Conservation (phyloP, 192 early-diverging fungal genomes). For the Coemansia sp. region DNA sequence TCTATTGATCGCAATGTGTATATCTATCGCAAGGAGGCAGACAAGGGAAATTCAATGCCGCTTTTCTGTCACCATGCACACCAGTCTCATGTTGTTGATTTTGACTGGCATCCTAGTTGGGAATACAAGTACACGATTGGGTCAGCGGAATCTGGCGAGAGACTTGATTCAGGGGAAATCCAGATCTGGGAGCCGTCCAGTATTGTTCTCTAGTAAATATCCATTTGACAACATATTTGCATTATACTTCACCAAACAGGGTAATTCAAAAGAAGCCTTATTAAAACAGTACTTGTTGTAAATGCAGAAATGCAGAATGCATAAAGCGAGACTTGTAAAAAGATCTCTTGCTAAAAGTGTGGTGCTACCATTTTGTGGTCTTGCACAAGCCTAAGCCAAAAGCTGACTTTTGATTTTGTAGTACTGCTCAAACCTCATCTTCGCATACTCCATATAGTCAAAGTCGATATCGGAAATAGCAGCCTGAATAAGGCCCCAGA, state of each 20-base stretch:
- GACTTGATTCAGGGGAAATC: conserved; percentile 23
- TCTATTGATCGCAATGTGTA: conserved; percentile 26
- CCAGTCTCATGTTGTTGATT: conserved; percentile 33
- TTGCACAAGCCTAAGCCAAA: conserved; percentile 2
- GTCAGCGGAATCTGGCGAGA: conserved; percentile 30
- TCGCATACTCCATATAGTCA: conserved; percentile 90
- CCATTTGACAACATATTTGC: no score
- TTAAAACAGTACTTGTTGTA: not conserved
- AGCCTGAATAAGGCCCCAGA: conserved; percentile 81
- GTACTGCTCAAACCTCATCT: conserved; percentile 79
- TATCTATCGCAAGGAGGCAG: conserved; percentile 18
- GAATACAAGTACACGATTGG: conserved; percentile 44
- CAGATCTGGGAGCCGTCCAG: conserved; percentile 44
- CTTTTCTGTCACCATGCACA: conserved; percentile 38
- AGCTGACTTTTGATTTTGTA: conserved; percentile 51
- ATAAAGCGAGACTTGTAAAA: not conserved
- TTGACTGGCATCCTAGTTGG: conserved; percentile 38
- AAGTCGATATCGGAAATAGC: conserved; percentile 91
- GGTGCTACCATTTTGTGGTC: no score
- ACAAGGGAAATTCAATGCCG: not conserved
- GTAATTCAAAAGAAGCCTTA: not conserved
- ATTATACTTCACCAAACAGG: no score
- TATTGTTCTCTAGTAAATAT: conserved; percentile 2
- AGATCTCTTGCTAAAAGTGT: no score
- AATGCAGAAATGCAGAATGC: conserved; percentile 2